A percentile compares a stretch with the other conserved stretches of the same genome.
phyloP scores from a whole-genome alignment of 2,329 filamentous ascomycete genomes.

The Albifimbria verrucaria region DNA sequence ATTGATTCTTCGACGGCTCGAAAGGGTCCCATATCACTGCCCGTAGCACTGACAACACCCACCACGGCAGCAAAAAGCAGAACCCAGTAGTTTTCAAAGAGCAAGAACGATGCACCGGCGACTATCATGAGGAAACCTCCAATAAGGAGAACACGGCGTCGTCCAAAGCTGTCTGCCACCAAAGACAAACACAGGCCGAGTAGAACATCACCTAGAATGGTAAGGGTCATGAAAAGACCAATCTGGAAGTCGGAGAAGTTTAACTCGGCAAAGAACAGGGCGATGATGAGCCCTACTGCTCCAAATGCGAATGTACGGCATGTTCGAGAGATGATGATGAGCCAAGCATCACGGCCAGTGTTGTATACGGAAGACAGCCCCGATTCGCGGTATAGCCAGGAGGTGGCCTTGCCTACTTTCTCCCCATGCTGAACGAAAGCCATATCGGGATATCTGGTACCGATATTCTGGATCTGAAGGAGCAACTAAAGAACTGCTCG shows the following conservation, averaged over 20 bases:
- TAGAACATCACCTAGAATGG: slow-evolving; percentile 57
- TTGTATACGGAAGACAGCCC: slow-evolving; percentile 43
- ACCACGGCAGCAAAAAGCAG: slow-evolving; percentile 55
- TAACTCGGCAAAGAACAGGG: slow-evolving; percentile 57
- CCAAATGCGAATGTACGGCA: slow-evolving; percentile 63
- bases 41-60: slow-evolving; percentile 59
- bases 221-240: slow-evolving; percentile 63
- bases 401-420: background rate
- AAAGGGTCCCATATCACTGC: slow-evolving; percentile 66
- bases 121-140: slow-evolving; percentile 55
- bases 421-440: no score
- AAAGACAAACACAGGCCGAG: slow-evolving; percentile 57
- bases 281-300: slow-evolving; percentile 56
- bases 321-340: slow-evolving; percentile 30
- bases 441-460: no score
- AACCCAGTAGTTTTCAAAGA: slow-evolving; percentile 56
- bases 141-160: slow-evolving; percentile 48
- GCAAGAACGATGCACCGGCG: slow-evolving; percentile 50
- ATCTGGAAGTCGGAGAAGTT: slow-evolving; percentile 55
- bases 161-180: slow-evolving; percentile 55
- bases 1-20: slow-evolving; percentile 64
- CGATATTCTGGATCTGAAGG: no score
- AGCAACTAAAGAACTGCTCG: no score
- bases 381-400: slow-evolving; percentile 40
- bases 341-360: slow-evolving; percentile 35